These are phyloP conservation scores for Tothia fuscella DNA, from an alignment of 2,329 filamentous ascomycete species.

Conservation along the genomic window DNA sequence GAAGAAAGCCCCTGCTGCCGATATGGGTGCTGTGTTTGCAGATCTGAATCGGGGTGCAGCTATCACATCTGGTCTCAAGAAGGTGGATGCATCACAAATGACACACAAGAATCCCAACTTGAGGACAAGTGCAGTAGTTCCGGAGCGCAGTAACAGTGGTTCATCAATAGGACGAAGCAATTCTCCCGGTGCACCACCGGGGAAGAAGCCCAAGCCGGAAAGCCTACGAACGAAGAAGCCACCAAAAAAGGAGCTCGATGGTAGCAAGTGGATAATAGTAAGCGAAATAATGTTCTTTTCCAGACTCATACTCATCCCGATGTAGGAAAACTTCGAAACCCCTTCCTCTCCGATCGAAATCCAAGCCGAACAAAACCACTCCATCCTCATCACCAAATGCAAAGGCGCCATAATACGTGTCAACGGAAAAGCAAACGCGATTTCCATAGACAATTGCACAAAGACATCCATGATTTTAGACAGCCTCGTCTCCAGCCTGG, in stretches of 20 bases:
- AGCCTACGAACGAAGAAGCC: conserved; percentile 37
- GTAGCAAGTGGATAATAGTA: conserved; percentile 85
- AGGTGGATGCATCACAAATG: conserved; percentile 93
- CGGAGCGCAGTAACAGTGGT: conserved; percentile 43
- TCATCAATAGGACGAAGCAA: conserved; percentile 50
- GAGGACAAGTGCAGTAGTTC: conserved; percentile 59
- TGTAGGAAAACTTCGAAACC: conserved; percentile 80
- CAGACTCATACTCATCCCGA: background rate
- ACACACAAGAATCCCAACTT: conserved; percentile 95
- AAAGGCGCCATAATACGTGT: conserved; percentile 83
- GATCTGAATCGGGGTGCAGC: conserved; percentile 79
- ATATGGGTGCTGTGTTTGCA: conserved; percentile 80
- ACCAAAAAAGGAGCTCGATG: conserved; percentile 38
- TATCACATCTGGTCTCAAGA: conserved; percentile 81
- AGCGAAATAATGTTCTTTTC: conserved; percentile 19
- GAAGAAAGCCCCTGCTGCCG: conserved; percentile 33
- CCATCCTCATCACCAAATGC: conserved; percentile 83
- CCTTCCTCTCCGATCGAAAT: conserved; percentile 62
- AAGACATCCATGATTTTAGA: conserved; percentile 80
- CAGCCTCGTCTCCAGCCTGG: conserved; percentile 77
- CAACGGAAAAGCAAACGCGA: conserved; percentile 90
- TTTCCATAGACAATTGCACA: conserved; percentile 82
- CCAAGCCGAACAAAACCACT: conserved; percentile 71
- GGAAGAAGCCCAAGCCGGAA: conserved; percentile 45
- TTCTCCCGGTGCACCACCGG: conserved; percentile 70